phyloP scores from a whole-genome alignment of 1,139 yeast species.

The Debaryomyces subglobosus region DNA sequence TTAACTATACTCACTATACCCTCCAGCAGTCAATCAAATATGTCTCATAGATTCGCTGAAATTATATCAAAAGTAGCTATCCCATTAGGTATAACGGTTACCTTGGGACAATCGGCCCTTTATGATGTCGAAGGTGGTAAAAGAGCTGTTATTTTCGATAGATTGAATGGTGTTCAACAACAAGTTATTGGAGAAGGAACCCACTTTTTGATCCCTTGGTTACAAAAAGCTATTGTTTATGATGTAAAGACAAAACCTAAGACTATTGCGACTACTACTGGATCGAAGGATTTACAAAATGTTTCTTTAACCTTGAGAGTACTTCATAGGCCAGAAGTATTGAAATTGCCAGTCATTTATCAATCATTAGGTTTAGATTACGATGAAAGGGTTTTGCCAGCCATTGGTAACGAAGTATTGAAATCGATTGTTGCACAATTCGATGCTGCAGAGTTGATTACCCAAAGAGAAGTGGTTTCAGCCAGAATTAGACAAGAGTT shows the following conservation, averaged over 20 bases:
- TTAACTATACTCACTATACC: neutral
- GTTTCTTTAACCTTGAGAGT: slow-evolving; percentile 93
- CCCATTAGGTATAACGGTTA: slow-evolving; percentile 69
- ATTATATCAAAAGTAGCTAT: slow-evolving; percentile 56
- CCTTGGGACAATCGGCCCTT: slow-evolving; percentile 71
- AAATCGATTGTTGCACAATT: slow-evolving; percentile 97
- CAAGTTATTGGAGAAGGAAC: slow-evolving; percentile 94
- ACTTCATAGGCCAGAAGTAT: slow-evolving; percentile 90
- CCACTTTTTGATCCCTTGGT: slow-evolving; percentile 94
- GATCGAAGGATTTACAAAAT: slow-evolving; percentile 96
- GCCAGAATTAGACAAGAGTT: slow-evolving; percentile 88
- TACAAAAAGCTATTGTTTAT: slow-evolving; percentile 84
- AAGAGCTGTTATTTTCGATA: slow-evolving; percentile 93
- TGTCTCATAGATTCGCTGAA: slow-evolving; percentile 46
- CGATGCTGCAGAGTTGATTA: slow-evolving; percentile 96
- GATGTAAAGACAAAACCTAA: slow-evolving; percentile 94
- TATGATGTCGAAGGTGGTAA: slow-evolving; percentile 97
- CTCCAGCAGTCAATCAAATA: slow-evolving; percentile 13
- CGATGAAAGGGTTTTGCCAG: slow-evolving; percentile 96
- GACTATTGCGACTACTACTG: slow-evolving; percentile 92
- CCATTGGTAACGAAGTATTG: slow-evolving; percentile 94
- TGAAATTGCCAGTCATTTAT: slow-evolving; percentile 79
- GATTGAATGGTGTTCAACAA: slow-evolving; percentile 86
- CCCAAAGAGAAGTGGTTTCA: slow-evolving; percentile 95
- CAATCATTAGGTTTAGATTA: slow-evolving; percentile 92